phyloP scores from a whole-genome alignment of 306 rosid genomes.

The Cicer yamashitae region DNA sequence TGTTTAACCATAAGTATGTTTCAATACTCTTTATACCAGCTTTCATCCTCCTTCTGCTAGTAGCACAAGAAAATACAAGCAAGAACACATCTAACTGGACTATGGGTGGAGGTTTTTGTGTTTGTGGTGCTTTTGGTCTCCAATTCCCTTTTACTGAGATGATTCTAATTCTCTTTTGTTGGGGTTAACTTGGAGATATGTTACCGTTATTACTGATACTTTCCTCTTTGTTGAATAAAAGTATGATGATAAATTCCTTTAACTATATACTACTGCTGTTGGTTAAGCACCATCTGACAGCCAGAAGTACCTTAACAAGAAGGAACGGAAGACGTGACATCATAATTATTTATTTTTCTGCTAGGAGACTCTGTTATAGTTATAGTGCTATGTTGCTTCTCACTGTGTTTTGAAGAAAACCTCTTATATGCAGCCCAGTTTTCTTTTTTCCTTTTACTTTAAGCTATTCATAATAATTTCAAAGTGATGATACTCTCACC shows the following conservation, averaged over 20 bases:
- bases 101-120: slow-evolving; percentile 15
- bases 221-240: slow-evolving; percentile 27
- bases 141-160: slow-evolving; percentile 21
- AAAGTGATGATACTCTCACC: not conserved
- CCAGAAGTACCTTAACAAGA: slow-evolving; percentile 30
- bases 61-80: slow-evolving; percentile 1
- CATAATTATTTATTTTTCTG: slow-evolving; percentile 30
- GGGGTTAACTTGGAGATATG: slow-evolving; percentile 30
- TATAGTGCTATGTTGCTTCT: slow-evolving; percentile 28
- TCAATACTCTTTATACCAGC: not conserved
- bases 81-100: slow-evolving; percentile 16
- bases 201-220: slow-evolving; percentile 9
- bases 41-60: slow-evolving; percentile 23
- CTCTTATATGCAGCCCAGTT: not conserved
- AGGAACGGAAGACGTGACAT: not conserved
- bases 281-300: slow-evolving; percentile 12
- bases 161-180: slow-evolving; percentile 1
- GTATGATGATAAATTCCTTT: slow-evolving; percentile 21
- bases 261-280: slow-evolving; percentile 24
- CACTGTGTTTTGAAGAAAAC: slow-evolving; percentile 24
- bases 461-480: slow-evolving; percentile 31
- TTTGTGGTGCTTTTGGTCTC: slow-evolving; percentile 40
- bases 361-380: slow-evolving; percentile 43
- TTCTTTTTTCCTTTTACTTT: slow-evolving; percentile 21
- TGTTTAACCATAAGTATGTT: not conserved